These are phyloP conservation scores for Saturnispora halmiae DNA, from an alignment of 805 yeast species.

Conservation along the genomic window DNA sequence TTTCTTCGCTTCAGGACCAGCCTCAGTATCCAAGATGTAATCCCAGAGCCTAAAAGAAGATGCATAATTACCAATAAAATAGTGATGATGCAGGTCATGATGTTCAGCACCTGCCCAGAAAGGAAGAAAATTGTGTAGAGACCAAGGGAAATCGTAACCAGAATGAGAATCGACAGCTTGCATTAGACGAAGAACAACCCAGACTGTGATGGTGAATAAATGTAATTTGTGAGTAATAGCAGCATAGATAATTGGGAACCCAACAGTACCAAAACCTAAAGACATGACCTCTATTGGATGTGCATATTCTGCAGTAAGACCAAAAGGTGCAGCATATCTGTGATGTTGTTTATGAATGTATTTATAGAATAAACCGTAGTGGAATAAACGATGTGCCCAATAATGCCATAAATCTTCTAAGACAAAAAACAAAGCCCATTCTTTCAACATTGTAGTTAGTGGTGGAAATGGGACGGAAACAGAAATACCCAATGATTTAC, in stretches of 20 bases:
- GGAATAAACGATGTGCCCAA: constrained; percentile 50
- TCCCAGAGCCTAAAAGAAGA: constrained; percentile 55
- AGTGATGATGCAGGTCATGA: constrained; percentile 53
- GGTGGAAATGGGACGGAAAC: constrained; percentile 48
- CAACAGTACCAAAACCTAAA: constrained; percentile 52
- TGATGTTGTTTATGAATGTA: constrained; percentile 54
- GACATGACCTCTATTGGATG: constrained; percentile 52
- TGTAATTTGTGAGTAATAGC: constrained; percentile 39
- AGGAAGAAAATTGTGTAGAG: constrained; percentile 46
- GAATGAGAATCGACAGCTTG: constrained; percentile 57
- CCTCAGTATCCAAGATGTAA: constrained; percentile 41
- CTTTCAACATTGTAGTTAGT: constrained; percentile 32
- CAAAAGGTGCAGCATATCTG: constrained; percentile 54
- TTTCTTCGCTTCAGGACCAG: constrained; percentile 45
- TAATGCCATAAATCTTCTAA: constrained; percentile 55
- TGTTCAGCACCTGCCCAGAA: constrained; percentile 62
- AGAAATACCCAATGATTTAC: constrained; percentile 39
- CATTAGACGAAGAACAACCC: constrained; percentile 45
- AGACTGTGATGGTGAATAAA: constrained; percentile 42
- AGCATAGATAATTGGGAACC: constrained; percentile 49
- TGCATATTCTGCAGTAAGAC: constrained; percentile 53
- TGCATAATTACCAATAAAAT: constrained; percentile 51
- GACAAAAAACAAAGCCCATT: constrained; percentile 42
- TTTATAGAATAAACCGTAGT: constrained; percentile 47
- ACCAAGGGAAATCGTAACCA: constrained; percentile 57